Percentiles rank a stretch among this genome's conserved stretches.
phyloP scores from a whole-genome alignment of 805 yeast species.

The Candida sithepensis region DNA sequence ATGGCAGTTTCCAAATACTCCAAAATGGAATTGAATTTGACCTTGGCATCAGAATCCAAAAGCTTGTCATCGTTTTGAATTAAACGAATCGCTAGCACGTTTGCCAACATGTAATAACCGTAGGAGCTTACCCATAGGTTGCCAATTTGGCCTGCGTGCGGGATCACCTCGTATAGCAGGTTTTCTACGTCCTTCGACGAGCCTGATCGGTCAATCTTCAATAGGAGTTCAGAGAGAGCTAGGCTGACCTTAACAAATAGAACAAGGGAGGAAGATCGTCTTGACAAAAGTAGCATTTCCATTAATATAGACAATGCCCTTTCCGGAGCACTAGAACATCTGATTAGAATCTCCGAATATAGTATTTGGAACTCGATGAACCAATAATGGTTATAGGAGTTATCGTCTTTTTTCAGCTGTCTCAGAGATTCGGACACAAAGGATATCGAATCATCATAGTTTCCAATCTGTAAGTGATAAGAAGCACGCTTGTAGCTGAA shows the following conservation, averaged over 20 bases:
- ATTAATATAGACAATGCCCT: slow-evolving; percentile 48
- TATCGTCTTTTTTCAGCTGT: slow-evolving; percentile 18
- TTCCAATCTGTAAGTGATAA: slow-evolving; percentile 19
- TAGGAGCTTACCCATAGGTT: slow-evolving; percentile 37
- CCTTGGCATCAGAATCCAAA: slow-evolving; percentile 1
- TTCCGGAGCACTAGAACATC: slow-evolving; percentile 38
- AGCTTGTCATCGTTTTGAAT: neutral
- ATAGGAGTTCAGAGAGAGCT: slow-evolving; percentile 42
- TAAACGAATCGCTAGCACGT: slow-evolving; percentile 19
- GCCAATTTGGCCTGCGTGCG: slow-evolving; percentile 39
- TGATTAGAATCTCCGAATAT: slow-evolving; percentile 41
- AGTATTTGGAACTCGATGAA: slow-evolving; percentile 44
- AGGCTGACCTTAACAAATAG: slow-evolving; percentile 45
- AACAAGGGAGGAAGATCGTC: slow-evolving; percentile 41
- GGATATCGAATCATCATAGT: slow-evolving; percentile 20
- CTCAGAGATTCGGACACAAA: slow-evolving; percentile 21
- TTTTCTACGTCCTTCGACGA: slow-evolving; percentile 38
- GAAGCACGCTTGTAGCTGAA: slow-evolving; percentile 23
- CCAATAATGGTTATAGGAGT: slow-evolving; percentile 38
- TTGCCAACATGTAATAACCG: slow-evolving; percentile 34
- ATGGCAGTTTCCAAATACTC: slow-evolving; percentile 41
- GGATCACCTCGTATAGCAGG: slow-evolving; percentile 40
- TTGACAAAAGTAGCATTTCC: slow-evolving; percentile 47
- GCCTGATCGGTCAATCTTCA: slow-evolving; percentile 30
- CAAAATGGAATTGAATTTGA: slow-evolving; percentile 30